These are phyloP conservation scores for Trichoderma sp. DNA, from an alignment of 2,329 filamentous ascomycete genomes.

Conservation along the genomic window DNA sequence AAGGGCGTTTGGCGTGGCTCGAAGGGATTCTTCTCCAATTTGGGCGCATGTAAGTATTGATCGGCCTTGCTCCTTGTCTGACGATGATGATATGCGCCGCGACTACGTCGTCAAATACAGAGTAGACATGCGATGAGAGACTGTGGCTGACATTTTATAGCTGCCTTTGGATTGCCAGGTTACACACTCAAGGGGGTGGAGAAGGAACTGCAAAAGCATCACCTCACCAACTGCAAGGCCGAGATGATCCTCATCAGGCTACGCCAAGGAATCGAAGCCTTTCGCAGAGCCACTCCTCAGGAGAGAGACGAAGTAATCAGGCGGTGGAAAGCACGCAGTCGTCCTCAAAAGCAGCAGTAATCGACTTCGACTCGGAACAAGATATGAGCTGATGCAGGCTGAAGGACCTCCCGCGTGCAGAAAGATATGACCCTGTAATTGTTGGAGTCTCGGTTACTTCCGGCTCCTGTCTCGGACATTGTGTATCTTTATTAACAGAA, in stretches of 20 bases:
- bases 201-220: slow-evolving; percentile 47
- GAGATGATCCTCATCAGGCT: slow-evolving; percentile 41
- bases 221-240: slow-evolving; percentile 40
- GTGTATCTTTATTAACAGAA: neutral
- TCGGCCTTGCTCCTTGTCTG: neutral
- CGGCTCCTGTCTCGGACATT: neutral
- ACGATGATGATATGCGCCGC: neutral
- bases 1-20: slow-evolving; percentile 57
- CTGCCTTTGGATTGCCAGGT: slow-evolving; percentile 51
- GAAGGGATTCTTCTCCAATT: slow-evolving; percentile 49
- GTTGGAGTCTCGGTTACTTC: neutral
- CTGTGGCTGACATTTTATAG: slow-evolving; percentile 33
- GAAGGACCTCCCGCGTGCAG: neutral
- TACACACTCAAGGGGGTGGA: slow-evolving; percentile 58
- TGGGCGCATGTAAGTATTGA: slow-evolving; percentile 40
- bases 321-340: slow-evolving; percentile 36
- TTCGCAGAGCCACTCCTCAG: slow-evolving; percentile 32
- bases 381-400: neutral
- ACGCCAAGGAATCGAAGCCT: slow-evolving; percentile 39
- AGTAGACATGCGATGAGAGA: neutral
- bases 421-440: no score
- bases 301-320: slow-evolving; percentile 33
- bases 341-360: neutral
- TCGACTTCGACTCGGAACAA: no score
- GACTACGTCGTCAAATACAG: neutral